These are phyloP conservation scores for Athelia sp. DNA, from an alignment of 1,284 basidiomycete genomes.

Conservation along the genomic window DNA sequence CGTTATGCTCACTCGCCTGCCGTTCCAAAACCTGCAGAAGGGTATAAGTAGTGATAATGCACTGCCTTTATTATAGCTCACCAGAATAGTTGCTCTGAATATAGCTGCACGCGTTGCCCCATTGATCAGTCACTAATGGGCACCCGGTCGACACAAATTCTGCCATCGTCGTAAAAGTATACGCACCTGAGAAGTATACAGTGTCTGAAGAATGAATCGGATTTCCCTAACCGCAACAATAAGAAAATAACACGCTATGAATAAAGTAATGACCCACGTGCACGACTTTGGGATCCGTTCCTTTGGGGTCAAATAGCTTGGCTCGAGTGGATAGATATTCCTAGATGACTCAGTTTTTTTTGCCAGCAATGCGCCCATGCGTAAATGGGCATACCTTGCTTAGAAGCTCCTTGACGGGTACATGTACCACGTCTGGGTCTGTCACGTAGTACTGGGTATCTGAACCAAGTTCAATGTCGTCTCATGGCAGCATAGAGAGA, in stretches of 20 bases:
- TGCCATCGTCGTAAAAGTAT: not conserved
- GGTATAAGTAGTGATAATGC: not conserved
- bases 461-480: constrained; percentile 26
- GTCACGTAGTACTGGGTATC: constrained; percentile 87
- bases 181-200: constrained; percentile 81
- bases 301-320: constrained; percentile 67
- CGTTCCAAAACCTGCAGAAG: constrained; percentile 67
- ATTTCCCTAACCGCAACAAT: constrained; percentile 55
- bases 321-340: constrained; percentile 83
- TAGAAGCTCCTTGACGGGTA: constrained; percentile 76
- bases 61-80: constrained; percentile 23
- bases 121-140: constrained; percentile 68
- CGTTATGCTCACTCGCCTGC: constrained; percentile 40
- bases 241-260: too few relatives aligned
- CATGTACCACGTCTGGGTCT: constrained; percentile 72
- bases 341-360: too few relatives aligned
- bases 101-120: constrained; percentile 93
- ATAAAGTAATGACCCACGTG: constrained; percentile 48
- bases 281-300: constrained; percentile 60
- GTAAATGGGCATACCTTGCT: too few relatives aligned
- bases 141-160: constrained; percentile 1
- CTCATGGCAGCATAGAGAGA: not conserved
- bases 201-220: constrained; percentile 86
- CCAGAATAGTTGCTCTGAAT: constrained; percentile 92
- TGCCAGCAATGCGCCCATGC: too few relatives aligned